Percentiles rank a stretch among this genome's conserved stretches.
phyloP scores from a whole-genome alignment of 352 stramenopile genomes.

The Phytophthora lateralis region DNA sequence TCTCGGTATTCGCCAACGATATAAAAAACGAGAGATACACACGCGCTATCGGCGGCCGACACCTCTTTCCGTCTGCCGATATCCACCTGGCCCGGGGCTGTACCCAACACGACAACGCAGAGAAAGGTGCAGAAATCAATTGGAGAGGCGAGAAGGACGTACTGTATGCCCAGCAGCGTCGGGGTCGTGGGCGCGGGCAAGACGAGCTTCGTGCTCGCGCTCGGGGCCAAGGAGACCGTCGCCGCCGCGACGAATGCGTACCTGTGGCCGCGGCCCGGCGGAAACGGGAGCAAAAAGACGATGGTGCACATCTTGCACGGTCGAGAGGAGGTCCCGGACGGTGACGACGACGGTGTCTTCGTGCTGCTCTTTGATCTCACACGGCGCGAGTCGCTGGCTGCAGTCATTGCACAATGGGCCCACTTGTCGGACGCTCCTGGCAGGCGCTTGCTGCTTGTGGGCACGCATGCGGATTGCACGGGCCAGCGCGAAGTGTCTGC shows the following conservation, averaged over 20 bases:
- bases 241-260: slow-evolving; percentile 11
- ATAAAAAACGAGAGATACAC: slow-evolving; percentile 3
- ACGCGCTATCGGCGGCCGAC: slow-evolving; percentile 3
- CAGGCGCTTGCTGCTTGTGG: slow-evolving; percentile 52
- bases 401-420: slow-evolving; percentile 50
- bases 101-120: slow-evolving; percentile 20
- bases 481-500: slow-evolving; percentile 45
- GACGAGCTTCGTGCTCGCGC: slow-evolving; percentile 51
- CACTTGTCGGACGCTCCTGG: slow-evolving; percentile 28
- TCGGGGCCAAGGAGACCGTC: slow-evolving; percentile 37
- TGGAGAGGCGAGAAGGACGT: not conserved
- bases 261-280: slow-evolving; percentile 22
- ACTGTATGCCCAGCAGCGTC: slow-evolving; percentile 33
- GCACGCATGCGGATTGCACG: slow-evolving; percentile 52
- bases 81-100: slow-evolving; percentile 11
- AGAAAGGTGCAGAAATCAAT: slow-evolving; percentile 22
- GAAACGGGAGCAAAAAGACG: slow-evolving; percentile 19
- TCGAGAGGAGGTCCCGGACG: slow-evolving; percentile 15
- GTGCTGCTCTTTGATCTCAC: slow-evolving; percentile 66
- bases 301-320: slow-evolving; percentile 24
- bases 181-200: slow-evolving; percentile 61
- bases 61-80: slow-evolving; percentile 18
- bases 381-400: slow-evolving; percentile 40
- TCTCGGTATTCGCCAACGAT: slow-evolving; percentile 6
- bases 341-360: slow-evolving; percentile 35